Percentiles rank a stretch among this genome's conserved stretches.
These are phyloP conservation scores for Waltiozyma sp. DNA, from an alignment of 1,139 yeast genomes.

Conservation along the genomic window DNA sequence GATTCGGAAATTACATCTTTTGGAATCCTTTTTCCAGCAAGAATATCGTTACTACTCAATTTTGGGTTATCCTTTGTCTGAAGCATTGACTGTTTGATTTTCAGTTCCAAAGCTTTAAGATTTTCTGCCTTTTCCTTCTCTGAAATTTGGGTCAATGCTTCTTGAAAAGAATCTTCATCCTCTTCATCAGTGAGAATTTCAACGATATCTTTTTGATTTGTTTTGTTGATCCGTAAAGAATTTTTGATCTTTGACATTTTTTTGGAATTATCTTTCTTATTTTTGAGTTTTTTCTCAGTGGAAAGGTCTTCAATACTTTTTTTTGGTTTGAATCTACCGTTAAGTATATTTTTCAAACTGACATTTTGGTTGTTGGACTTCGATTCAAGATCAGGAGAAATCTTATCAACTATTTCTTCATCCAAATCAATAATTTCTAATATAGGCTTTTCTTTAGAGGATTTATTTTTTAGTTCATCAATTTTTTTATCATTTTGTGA, in stretches of 20 bases:
- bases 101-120: conserved; percentile 26
- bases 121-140: conserved; percentile 2
- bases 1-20: neutral
- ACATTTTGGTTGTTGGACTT: neutral
- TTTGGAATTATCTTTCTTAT: neutral
- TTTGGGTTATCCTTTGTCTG: conserved; percentile 18
- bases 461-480: neutral
- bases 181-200: neutral
- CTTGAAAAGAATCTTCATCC: neutral
- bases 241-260: too few relatives aligned
- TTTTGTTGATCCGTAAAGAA: too few relatives aligned
- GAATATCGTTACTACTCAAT: conserved; percentile 4
- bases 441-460: neutral
- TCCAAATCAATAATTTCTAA: neutral
- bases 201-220: neutral
- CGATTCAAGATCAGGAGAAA: neutral
- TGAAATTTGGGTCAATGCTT: neutral
- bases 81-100: conserved; percentile 16
- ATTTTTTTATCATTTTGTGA: too few relatives aligned
- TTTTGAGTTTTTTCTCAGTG: neutral
- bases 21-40: too few relatives aligned
- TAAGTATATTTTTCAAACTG: neutral
- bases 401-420: neutral
- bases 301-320: neutral
- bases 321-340: neutral